Evolutionary conservation across 208 protist genomes (phyloP).

Genomic region (Kentomonas sorsogonicus): DNA sequence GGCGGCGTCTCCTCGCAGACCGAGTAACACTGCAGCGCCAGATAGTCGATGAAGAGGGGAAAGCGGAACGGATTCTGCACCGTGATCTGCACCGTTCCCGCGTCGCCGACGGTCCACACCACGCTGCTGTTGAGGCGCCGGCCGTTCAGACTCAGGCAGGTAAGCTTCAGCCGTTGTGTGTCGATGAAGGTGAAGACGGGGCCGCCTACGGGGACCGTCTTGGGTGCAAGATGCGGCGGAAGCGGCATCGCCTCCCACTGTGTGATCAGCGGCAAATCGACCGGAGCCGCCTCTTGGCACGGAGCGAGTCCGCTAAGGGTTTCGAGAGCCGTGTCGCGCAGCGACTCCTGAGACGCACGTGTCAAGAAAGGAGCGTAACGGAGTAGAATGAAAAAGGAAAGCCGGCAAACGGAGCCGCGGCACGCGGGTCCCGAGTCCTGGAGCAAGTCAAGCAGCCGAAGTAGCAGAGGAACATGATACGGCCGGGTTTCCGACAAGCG

Average conservation of each 20-base stretch:
- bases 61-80: slow-evolving; percentile 66
- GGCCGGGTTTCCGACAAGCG: slow-evolving; percentile 19
- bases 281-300: slow-evolving; percentile 18
- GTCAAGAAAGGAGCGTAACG: slow-evolving; percentile 50
- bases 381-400: slow-evolving; percentile 73
- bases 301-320: slow-evolving; percentile 28
- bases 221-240: slow-evolving; percentile 68
- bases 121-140: slow-evolving; percentile 54
- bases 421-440: slow-evolving; percentile 22
- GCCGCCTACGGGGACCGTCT: slow-evolving; percentile 73
- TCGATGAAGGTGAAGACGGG: slow-evolving; percentile 89
- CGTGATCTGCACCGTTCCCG: slow-evolving; percentile 62
- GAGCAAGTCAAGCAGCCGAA: slow-evolving; percentile 56
- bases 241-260: slow-evolving; percentile 70
- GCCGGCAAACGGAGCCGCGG: slow-evolving; percentile 31
- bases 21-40: slow-evolving; percentile 53
- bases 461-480: slow-evolving; percentile 50
- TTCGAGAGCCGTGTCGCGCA: slow-evolving; percentile 25
- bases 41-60: slow-evolving; percentile 31
- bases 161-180: slow-evolving; percentile 74
- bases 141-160: slow-evolving; percentile 77
- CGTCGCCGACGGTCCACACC: slow-evolving; percentile 81
- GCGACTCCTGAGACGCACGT: slow-evolving; percentile 29
- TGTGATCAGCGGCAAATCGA: slow-evolving; percentile 55
- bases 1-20: slow-evolving; percentile 1